Base-by-base conservation (phyloP, 768 basidiomycete genomes). In the Mycena olivaceomarginata region DNA sequence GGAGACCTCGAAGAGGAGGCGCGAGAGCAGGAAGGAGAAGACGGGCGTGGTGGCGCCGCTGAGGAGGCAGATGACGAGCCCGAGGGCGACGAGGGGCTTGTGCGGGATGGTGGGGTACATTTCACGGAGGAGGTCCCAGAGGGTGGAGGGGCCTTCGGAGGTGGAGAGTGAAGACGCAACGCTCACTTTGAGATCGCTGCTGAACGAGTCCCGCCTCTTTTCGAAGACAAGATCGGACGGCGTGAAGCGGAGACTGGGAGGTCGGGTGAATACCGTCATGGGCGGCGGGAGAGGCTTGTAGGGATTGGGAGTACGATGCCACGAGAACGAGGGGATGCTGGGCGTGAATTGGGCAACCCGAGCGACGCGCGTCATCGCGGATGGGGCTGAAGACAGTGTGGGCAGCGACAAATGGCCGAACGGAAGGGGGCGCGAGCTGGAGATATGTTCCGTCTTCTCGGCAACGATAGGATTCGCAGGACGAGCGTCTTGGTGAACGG, bases 21-120 rank as follows among this genome's bases (percentile, higher is more conserved):
- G 90, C 11, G 97, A 95, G 80, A 98, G 93, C 78, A 97, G 90
- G 88, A 90, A 96, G 2, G 98, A 97, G 89, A 99, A 99, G 60
- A 99, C 74, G 4, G 98, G 98, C 0, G 97, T 98, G 88, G 95
- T 92, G 4, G 95, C 91, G 25, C 98, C 98, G 79, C 93, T 94
- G 69, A 91, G 84, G 56, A 97, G 77, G 73, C 94, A 94, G n/a
- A 91, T 82, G 72, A 93, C 3, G 37, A 98, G 87, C 20, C 97
- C 97, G 68, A 95, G 40, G 82, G 92, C 80, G 75, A 98, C 84
- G 57, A 96, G 77, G 5, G 89, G 88, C 81, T 98, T 98, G 82
- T 90, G 83, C 0, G 97, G 97, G 39, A 98, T 86, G 0, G 92
- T 92, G 3, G 94, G 94, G 82, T 92, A 94, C 75, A 94, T 88